Evolutionary conservation across 2,329 filamentous ascomycete species (phyloP), one percentile per base, ranked within the genome.

Genomic region (Parafenestella ontariensis): DNA sequence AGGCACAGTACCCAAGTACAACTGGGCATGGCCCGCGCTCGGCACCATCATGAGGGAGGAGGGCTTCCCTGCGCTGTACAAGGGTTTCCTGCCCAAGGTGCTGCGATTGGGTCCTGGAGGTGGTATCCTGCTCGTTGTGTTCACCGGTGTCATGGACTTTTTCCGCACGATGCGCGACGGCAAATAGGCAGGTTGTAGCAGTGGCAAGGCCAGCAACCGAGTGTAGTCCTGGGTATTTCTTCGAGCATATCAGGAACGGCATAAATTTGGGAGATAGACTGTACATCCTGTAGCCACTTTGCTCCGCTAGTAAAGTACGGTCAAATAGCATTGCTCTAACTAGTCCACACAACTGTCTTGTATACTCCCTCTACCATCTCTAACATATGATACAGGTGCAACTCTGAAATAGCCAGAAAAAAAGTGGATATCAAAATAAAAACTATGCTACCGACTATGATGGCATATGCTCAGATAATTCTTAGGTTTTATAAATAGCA

Each of bases 81-180:
- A 98, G 85, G 95, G 95, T 15, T 99, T 99, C 84, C 73, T 95
- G 59, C 95, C 95, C 65, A 99, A 99, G 86, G 95, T 97, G 31
- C 82, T 96, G 60, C 82, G 90, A 79, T 75, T 89, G 62, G 87
- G 89, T 57, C 89, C 89, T 24, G 89, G 86, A 67, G 86, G 86
- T 73, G 86, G 86, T 80, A 87, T 96, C 67, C 81, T 96, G 54
- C 83, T 96, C 37, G 91, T 94, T 49, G 90, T 95, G 45, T 95
- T 90, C 80, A 93, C 90, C n/a, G 87, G 88, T 50, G 88, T 93
- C 53, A 92, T 92, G 87, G 93, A 97, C 76, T 96, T 96, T 77
- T 96, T 97, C 88, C 86, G 91, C 69, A 87, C 85, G 68, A 85
- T 87, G 76, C 81, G 84, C 56, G 80, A 72, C 10, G 79, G 69